These are phyloP conservation scores for Echinosophora koreensis DNA, from an alignment of 306 rosid genomes.

Conservation along the genomic window DNA sequence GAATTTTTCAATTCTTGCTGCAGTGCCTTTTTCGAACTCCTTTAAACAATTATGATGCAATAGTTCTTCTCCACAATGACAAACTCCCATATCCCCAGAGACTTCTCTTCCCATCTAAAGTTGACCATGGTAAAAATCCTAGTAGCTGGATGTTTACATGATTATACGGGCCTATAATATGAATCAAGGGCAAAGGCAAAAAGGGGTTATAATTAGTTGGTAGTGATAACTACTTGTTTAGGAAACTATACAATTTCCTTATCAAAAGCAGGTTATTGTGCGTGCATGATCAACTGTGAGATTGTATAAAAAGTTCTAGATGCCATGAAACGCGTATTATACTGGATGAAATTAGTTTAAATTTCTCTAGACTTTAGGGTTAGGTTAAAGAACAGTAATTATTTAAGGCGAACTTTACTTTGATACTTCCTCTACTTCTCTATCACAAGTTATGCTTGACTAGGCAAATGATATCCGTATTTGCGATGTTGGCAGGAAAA, in stretches of 20 bases:
- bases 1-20: conserved; percentile 47
- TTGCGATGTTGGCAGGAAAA: conserved; percentile 59
- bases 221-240: conserved; percentile 12
- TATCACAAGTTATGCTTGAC: conserved; percentile 25
- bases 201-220: conserved; percentile 13
- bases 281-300: not conserved
- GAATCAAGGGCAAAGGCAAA: not conserved
- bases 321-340: not conserved
- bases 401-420: not conserved
- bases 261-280: conserved; percentile 20
- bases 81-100: conserved; percentile 87
- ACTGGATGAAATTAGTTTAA: not conserved
- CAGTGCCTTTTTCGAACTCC: conserved; percentile 97
- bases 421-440: conserved; percentile 13
- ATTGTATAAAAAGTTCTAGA: conserved; percentile 6
- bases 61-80: conserved; percentile 86
- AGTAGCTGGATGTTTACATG: conserved; percentile 19
- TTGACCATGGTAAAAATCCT: conserved; percentile 65
- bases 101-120: conserved; percentile 88
- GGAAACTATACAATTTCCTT: conserved; percentile 30
- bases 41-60: conserved; percentile 84
- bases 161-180: not conserved
- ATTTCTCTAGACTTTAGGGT: not conserved
- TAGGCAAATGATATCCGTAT: conserved; percentile 28
- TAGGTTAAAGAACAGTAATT: conserved; percentile 3